Evolutionary conservation across 2,329 filamentous ascomycete genomes (phyloP), one percentile per base, ranked within the genome.

Genomic region (Aspergillus carbonarius): DNA sequence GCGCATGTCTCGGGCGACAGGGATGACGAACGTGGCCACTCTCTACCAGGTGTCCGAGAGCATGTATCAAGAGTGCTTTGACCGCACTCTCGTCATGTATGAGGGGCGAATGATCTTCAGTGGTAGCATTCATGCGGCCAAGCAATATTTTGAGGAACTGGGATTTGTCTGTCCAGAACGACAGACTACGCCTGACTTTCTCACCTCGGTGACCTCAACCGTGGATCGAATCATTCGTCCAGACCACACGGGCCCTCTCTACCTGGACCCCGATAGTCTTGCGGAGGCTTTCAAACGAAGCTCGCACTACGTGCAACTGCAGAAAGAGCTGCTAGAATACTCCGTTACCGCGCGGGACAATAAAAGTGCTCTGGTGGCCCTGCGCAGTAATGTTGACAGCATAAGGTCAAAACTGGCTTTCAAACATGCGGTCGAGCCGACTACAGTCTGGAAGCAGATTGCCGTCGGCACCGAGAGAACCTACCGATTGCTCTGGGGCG

Each of bases 11-110:
- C 89, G 95, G 72, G 85, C 95, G 55, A 92, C 92, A 82, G 86
- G 89, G 71, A 92, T 88, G 0, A 90, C 89, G 1, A 95, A 91
- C 0, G 93, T 95, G 60, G 91, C 96, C 1, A 92, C 91, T 0
- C 79, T 96, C 0, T 96, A 96, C 73, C 91, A 96, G 71, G 91
- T 90, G 0, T 92, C 88, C 0, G 90, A 95, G 74, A 92, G 86
- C 66, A 91, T 93, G 61, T 93, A 91, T 76, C 25, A 27, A 27
- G 81, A 81, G 20, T 85, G 87, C 34, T 93, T 93, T 61, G 91
- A 96, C 79, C 95, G 93, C 74, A 90, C 95, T 12, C 79, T 96
- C 68, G 88, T 93, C 35, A 90, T 95, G 56, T 89, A 93, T 61
- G 83, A 85, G 40, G 91, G 91, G 1, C 84, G 83, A 27, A 87